Base-by-base conservation (phyloP, 805 yeast species). In the Nakazawaea peltata region DNA sequence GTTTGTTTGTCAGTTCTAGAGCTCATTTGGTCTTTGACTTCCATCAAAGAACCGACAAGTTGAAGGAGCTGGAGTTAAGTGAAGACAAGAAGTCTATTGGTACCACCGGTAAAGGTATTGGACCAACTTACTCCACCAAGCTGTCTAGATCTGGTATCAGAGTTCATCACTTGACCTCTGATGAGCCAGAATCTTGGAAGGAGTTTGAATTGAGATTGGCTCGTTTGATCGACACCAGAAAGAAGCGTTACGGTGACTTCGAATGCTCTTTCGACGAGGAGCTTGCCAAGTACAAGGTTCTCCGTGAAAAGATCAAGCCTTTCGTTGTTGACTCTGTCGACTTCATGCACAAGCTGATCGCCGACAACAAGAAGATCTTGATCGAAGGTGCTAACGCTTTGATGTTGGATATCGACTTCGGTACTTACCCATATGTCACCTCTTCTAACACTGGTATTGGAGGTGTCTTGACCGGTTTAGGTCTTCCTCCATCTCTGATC, bases 381-480 rank as follows among this genome's bases (percentile, higher is more conserved):
- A 81, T 92, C 39, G 98, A 92, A 69, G 98, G 98, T 59, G 98
- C 98, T 40, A 92, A 92, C 54, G 98, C 98, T 18, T 69, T 92
- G 47, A 87, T 92, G 97, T 76, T 92, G 58, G 98, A 92, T 62
- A 74, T 92, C 46, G 98, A 92, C 61, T 90, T 84, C 54, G 98
- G 98, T 63, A 92, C 98, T 40, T 92, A 90, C 58, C 98, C 98
- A 30, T 92, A 76, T 53, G 98, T 92, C 41, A 92, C 98, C 7
- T 87, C 97, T 9, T 84, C 95, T 15, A 77, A 82, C 55, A 92
- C 98, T 36, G 94, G 95, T 50, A 86, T 92, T 53, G 98, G 98
- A 48, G 98, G 98, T 64, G 97, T 92, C 34, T 68, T 87, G 51
- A 92, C 98, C 26, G 98, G 98, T 43, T 73, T 92, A 46, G 98